These are phyloP conservation scores for Vigna reflexopilosa DNA, from an alignment of 306 rosid species.

Conservation along the genomic window DNA sequence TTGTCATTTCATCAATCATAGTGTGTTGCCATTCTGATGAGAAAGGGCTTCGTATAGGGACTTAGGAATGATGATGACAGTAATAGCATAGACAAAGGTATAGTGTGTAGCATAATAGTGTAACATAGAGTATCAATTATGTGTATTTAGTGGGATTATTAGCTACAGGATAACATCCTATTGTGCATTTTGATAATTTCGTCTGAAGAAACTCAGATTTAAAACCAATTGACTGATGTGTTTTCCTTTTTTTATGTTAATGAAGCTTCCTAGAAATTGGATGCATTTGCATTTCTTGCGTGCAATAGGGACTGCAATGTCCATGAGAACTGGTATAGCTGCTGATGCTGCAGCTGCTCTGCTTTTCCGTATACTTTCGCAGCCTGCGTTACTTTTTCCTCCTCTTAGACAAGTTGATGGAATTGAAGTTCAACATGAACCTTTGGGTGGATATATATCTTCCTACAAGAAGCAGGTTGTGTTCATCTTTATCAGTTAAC, in stretches of 20 bases:
- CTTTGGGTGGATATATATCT: conserved; percentile 77
- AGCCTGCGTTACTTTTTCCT: conserved; percentile 96
- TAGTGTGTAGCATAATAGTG: not conserved
- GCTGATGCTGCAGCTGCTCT: conserved; percentile 99
- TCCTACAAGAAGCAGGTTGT: conserved; percentile 87
- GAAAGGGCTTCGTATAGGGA: too few relatives aligned
- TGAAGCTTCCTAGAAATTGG: conserved; percentile 99
- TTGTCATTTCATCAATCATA: too few relatives aligned
- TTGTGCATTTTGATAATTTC: conserved; percentile 23
- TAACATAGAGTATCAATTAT: conserved; percentile 21
- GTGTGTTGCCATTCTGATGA: too few relatives aligned
- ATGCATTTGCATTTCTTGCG: conserved; percentile 99
- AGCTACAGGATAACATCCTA: conserved; percentile 16
- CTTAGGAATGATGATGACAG: too few relatives aligned
- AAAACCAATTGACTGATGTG: conserved; percentile 28
- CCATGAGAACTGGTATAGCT: conserved; percentile 96
- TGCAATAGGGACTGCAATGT: conserved; percentile 99
- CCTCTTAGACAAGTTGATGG: conserved; percentile 96
- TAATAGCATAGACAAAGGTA: too few relatives aligned
- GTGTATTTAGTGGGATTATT: conserved; percentile 29
- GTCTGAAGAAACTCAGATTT: conserved; percentile 24
- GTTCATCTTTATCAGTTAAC: not conserved
- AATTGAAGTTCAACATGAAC: conserved; percentile 81
- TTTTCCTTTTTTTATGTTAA: conserved; percentile 36
- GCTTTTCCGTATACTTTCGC: conserved; percentile 94